Evolutionary conservation across 352 stramenopile species (phyloP).

Genomic region (Globisporangium irregulare): DNA sequence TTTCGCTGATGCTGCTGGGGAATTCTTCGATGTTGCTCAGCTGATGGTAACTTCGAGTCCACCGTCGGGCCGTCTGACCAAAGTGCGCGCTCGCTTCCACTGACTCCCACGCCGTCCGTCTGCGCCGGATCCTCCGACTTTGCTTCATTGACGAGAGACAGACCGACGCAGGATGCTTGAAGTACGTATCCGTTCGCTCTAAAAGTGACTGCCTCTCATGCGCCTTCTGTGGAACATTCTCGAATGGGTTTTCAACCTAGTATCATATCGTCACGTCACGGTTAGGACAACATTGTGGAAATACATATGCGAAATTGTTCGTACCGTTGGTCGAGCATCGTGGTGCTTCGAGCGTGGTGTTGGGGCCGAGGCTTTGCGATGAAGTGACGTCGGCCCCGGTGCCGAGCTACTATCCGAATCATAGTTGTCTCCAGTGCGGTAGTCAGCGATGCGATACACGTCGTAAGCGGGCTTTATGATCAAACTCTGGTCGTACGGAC

Average conservation of each 20-base stretch:
- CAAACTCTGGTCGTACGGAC: background rate
- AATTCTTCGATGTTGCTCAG: slow-evolving; percentile 64
- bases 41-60: slow-evolving; percentile 64
- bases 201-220: slow-evolving; percentile 51
- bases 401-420: slow-evolving; percentile 51
- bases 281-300: background rate
- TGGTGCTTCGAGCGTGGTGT: slow-evolving; percentile 40
- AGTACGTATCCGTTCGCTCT: slow-evolving; percentile 46
- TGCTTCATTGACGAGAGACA: slow-evolving; percentile 49
- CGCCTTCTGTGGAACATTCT: slow-evolving; percentile 10
- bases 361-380: slow-evolving; percentile 55
- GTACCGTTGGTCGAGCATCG: background rate
- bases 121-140: slow-evolving; percentile 31
- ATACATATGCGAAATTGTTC: background rate
- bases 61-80: slow-evolving; percentile 49
- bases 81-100: slow-evolving; percentile 58
- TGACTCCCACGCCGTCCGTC: slow-evolving; percentile 55
- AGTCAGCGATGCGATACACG: slow-evolving; percentile 30
- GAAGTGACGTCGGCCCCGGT: slow-evolving; percentile 31
- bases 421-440: slow-evolving; percentile 22
- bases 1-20: slow-evolving; percentile 26
- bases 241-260: background rate
- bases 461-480: slow-evolving; percentile 28
- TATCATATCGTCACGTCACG: background rate
- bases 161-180: slow-evolving; percentile 56